Evolutionary conservation across 345 rosid species (phyloP).

Genomic region (Jatropha curcas): DNA sequence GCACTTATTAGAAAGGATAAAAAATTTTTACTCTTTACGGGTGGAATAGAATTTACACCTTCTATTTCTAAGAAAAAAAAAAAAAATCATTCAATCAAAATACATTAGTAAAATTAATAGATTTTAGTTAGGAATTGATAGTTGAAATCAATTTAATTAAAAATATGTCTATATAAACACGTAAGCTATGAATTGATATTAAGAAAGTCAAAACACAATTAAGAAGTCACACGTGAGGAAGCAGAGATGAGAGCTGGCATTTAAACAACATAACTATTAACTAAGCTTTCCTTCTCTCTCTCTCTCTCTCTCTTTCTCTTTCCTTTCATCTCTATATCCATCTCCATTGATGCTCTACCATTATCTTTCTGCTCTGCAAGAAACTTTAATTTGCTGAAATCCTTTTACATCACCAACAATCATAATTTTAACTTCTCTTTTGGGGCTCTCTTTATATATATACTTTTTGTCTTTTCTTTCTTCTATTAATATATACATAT

Average conservation of each 20-base stretch:
- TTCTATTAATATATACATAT: conserved; percentile 19
- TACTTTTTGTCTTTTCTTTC: conserved; percentile 27
- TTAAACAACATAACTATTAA: conserved; percentile 1
- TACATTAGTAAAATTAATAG: no score
- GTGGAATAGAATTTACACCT: no score
- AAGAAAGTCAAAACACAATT: conserved; percentile 38
- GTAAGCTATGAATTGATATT: conserved; percentile 7
- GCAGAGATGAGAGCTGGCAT: conserved; percentile 45
- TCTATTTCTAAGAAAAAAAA: no score
- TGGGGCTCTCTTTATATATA: conserved; percentile 17
- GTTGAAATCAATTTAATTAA: no score
- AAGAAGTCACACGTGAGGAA: conserved; percentile 59
- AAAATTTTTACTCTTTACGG: no score
- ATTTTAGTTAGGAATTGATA: no score
- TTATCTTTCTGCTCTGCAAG: conserved; percentile 7
- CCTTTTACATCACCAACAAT: conserved; percentile 14
- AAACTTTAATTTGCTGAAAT: conserved; percentile 13
- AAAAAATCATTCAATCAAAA: no score
- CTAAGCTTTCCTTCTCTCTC: background rate
- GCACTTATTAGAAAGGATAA: no score
- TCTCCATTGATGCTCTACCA: conserved; percentile 16
- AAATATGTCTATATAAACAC: background rate
- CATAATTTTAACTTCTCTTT: conserved; percentile 18
- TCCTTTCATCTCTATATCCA: background rate
- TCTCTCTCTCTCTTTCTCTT: background rate